Evolutionary conservation across 108 stramenopile species (phyloP).

Genomic region (Cyclotella sp.): DNA sequence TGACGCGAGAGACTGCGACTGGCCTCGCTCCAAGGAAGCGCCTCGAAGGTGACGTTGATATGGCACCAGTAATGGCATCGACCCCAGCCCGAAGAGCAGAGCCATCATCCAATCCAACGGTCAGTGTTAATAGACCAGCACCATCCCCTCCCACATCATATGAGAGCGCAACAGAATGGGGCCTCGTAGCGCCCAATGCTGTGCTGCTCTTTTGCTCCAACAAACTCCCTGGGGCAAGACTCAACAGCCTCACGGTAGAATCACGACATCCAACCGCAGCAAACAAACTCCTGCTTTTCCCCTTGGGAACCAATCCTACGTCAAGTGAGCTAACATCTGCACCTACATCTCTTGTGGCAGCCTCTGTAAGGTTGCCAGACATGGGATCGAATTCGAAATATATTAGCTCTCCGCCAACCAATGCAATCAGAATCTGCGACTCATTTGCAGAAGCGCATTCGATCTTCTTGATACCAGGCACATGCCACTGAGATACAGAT

Average conservation of each 20-base stretch:
- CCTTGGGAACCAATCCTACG: slow-evolving; percentile 84
- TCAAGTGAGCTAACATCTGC: slow-evolving; percentile 94
- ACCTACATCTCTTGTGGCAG: slow-evolving; percentile 83
- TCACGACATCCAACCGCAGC: slow-evolving; percentile 94
- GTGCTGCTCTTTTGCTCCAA: slow-evolving; percentile 64
- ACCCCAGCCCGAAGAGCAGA: slow-evolving; percentile 85
- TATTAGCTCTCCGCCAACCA: slow-evolving; percentile 93
- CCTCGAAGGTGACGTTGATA: slow-evolving; percentile 87
- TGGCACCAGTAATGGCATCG: slow-evolving; percentile 87
- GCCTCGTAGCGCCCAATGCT: slow-evolving; percentile 66
- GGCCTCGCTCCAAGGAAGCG: slow-evolving; percentile 94
- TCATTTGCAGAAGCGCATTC: slow-evolving; percentile 92
- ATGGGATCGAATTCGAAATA: slow-evolving; percentile 96
- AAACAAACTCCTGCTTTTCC: slow-evolving; percentile 82
- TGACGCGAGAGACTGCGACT: slow-evolving; percentile 87
- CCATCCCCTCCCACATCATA: slow-evolving; percentile 33
- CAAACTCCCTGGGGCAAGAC: slow-evolving; percentile 79
- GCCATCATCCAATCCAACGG: slow-evolving; percentile 93
- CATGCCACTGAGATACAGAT: slow-evolving; percentile 88
- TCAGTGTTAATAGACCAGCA: slow-evolving; percentile 69
- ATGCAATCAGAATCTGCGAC: slow-evolving; percentile 91
- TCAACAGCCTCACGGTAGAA: slow-evolving; percentile 88
- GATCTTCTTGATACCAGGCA: slow-evolving; percentile 91
- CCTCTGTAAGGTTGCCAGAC: slow-evolving; percentile 80
- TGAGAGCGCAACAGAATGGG: slow-evolving; percentile 66